Evolutionary conservation across 116 monocot species (phyloP).

Genomic region (Phalaenopsis hybrid): DNA sequence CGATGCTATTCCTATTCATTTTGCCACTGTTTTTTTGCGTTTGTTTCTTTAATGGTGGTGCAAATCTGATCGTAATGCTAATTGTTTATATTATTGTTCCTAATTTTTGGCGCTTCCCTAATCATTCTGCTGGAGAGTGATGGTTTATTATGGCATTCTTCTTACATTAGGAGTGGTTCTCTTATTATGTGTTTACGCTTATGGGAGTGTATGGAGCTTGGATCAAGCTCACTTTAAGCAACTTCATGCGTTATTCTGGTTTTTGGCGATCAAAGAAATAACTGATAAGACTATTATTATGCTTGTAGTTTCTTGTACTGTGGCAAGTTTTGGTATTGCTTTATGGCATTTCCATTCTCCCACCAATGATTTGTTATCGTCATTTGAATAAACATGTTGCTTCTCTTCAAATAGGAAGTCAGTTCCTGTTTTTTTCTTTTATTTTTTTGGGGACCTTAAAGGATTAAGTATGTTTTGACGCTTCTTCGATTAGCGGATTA

Average conservation of each 20-base stretch:
- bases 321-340: neutral
- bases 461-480: neutral
- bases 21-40: neutral
- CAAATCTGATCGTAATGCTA: neutral
- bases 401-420: too few relatives aligned
- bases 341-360: neutral
- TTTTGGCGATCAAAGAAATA: neutral
- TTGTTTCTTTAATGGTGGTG: neutral
- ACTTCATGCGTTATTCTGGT: neutral
- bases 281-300: constrained; percentile 1
- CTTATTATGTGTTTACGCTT: neutral
- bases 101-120: neutral
- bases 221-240: neutral
- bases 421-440: too few relatives aligned
- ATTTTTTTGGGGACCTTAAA: too few relatives aligned
- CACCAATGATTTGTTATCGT: neutral
- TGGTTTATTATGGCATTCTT: neutral
- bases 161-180: neutral
- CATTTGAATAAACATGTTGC: too few relatives aligned
- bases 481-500: neutral
- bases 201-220: neutral
- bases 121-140: neutral
- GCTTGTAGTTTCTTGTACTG: neutral
- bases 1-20: neutral
- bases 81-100: neutral